These are phyloP conservation scores for Pseudocercospora cruenta DNA, from an alignment of 2,329 filamentous ascomycete genomes.

Conservation along the genomic window DNA sequence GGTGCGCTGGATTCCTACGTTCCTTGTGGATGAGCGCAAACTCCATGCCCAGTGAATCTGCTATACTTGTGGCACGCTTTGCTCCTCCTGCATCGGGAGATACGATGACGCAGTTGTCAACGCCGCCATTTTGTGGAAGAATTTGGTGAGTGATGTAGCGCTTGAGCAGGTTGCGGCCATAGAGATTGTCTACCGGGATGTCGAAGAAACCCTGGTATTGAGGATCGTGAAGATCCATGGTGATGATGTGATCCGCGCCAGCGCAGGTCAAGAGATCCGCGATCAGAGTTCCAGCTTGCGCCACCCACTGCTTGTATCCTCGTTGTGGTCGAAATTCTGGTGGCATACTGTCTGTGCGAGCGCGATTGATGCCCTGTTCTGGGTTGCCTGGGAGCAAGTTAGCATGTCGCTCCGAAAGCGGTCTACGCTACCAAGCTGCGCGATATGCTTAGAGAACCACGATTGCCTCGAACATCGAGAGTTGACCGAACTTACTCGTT, in stretches of 20 bases:
- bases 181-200: slow-evolving; percentile 96
- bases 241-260: slow-evolving; percentile 94
- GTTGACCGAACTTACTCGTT: neutral
- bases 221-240: slow-evolving; percentile 94
- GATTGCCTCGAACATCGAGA: neutral
- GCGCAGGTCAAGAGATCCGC: slow-evolving; percentile 94
- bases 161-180: slow-evolving; percentile 74
- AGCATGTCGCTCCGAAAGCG: neutral
- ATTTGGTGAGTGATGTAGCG: slow-evolving; percentile 78
- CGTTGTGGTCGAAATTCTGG: slow-evolving; percentile 74
- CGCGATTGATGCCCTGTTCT: neutral
- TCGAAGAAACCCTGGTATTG: slow-evolving; percentile 99
- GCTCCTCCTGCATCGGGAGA: slow-evolving; percentile 95
- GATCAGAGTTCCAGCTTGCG: slow-evolving; percentile 91
- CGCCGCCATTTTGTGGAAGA: slow-evolving; percentile 72
- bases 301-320: slow-evolving; percentile 98
- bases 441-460: neutral
- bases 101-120: slow-evolving; percentile 69
- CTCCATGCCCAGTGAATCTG: slow-evolving; percentile 88
- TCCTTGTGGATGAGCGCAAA: slow-evolving; percentile 99
- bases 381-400: neutral
- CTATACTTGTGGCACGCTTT: slow-evolving; percentile 93
- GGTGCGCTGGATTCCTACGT: slow-evolving; percentile 72
- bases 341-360: slow-evolving; percentile 48
- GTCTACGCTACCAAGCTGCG: neutral